Conservation (phyloP, 208 protist species). For the Crithidia expoeki region DNA sequence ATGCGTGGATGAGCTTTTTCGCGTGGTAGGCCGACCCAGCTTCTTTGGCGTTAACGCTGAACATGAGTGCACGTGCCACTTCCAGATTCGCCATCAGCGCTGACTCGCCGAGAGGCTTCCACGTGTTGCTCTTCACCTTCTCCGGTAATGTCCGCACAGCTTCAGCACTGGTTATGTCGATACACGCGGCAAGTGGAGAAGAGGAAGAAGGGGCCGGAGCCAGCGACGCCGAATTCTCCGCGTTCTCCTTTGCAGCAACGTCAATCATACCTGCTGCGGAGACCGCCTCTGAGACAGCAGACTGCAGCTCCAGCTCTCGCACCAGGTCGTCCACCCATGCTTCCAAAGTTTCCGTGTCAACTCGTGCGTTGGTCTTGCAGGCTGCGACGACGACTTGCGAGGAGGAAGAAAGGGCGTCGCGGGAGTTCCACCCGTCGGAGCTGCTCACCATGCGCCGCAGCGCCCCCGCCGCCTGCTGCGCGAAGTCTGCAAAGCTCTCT, state of each 20-base stretch:
- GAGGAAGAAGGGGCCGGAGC: background rate
- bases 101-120: conserved; percentile 53
- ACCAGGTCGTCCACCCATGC: conserved; percentile 31
- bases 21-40: conserved; percentile 13
- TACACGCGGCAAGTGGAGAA: background rate
- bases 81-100: conserved; percentile 57
- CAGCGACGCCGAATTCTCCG: background rate
- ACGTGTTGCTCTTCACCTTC: conserved; percentile 12
- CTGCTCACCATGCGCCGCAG: conserved; percentile 59
- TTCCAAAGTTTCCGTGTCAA: conserved; percentile 18
- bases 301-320: conserved; percentile 28
- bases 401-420: conserved; percentile 44
- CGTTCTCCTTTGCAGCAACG: background rate
- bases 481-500: conserved; percentile 59
- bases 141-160: background rate
- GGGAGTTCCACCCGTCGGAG: conserved; percentile 28
- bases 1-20: conserved; percentile 10
- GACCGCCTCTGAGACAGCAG: background rate
- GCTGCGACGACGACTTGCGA: conserved; percentile 60
- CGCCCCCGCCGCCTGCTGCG: conserved; percentile 63
- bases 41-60: conserved; percentile 29
- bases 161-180: background rate
- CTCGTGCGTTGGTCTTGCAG: conserved; percentile 37
- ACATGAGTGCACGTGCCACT: conserved; percentile 37
- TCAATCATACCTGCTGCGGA: background rate